These are phyloP conservation scores for Sisymbrium irio DNA, from an alignment of 345 rosid species.

Conservation along the genomic window DNA sequence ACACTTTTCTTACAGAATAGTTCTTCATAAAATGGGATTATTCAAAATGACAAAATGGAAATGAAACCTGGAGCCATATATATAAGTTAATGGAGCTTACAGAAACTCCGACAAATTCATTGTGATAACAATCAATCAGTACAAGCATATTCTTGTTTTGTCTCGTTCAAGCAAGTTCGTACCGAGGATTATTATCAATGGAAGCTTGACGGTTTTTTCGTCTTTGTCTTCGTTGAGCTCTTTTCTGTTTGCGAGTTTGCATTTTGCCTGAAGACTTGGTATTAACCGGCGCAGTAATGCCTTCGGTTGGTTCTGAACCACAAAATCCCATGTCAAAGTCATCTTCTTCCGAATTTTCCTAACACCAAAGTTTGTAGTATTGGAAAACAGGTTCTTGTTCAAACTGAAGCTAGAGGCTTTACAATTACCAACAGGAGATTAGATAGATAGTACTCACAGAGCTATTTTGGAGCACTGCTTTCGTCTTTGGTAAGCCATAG, in stretches of 20 bases:
- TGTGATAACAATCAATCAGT: neutral
- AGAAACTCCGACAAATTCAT: neutral
- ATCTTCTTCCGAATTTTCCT: slow-evolving; percentile 29
- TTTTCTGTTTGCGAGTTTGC: slow-evolving; percentile 35
- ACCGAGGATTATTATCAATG: slow-evolving; percentile 12
- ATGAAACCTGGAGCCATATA: neutral
- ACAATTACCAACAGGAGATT: neutral
- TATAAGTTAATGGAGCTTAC: neutral
- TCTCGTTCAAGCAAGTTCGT: slow-evolving; percentile 24
- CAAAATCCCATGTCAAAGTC: slow-evolving; percentile 33
- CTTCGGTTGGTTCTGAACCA: slow-evolving; percentile 25
- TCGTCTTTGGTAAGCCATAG: slow-evolving; percentile 19
- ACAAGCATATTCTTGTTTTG: neutral
- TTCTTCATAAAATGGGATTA: neutral
- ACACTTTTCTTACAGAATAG: neutral
- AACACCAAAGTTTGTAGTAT: neutral
- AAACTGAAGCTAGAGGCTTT: slow-evolving; percentile 12
- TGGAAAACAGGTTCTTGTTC: neutral
- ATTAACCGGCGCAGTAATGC: neutral
- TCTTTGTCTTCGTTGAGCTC: slow-evolving; percentile 34
- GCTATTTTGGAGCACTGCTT: neutral
- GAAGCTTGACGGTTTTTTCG: slow-evolving; percentile 33
- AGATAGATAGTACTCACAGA: slow-evolving; percentile 25
- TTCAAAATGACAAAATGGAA: neutral
- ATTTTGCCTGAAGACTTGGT: slow-evolving; percentile 14